phyloP scores from a whole-genome alignment of 305 asterid species.

The Fraxinus ornus region DNA sequence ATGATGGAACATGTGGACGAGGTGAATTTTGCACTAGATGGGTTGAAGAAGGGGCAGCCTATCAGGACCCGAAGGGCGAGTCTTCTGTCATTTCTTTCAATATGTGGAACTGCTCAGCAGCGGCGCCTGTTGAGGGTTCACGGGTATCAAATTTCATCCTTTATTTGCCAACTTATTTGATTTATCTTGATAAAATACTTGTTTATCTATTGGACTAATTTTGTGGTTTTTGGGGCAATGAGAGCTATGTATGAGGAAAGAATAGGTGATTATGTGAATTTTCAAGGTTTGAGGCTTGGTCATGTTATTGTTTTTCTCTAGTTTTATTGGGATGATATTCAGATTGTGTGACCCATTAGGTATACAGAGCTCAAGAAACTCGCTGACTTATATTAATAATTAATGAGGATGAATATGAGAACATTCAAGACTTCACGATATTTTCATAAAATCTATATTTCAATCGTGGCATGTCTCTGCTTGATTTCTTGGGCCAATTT shows the following conservation, averaged over 20 bases:
- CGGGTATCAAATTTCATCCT: conserved; percentile 49
- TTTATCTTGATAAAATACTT: conserved; percentile 1
- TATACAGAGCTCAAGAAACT: background rate
- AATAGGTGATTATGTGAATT: background rate
- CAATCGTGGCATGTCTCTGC: background rate
- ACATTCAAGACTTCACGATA: background rate
- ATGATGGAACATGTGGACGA: conserved; percentile 90
- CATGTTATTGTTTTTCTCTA: background rate
- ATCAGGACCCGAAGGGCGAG: conserved; percentile 68
- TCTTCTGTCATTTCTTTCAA: conserved; percentile 61
- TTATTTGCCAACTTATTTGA: background rate
- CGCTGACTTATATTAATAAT: background rate
- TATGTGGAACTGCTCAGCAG: conserved; percentile 63
- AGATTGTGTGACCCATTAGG: background rate
- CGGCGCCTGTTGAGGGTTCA: conserved; percentile 69
- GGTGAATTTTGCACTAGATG: conserved; percentile 85
- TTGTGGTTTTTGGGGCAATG: background rate
- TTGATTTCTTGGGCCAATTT: background rate
- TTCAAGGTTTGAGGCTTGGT: background rate
- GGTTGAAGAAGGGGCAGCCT: conserved; percentile 81
- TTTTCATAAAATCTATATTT: background rate
- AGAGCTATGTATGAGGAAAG: background rate
- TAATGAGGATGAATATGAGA: background rate
- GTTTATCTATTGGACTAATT: conserved; percentile 6
- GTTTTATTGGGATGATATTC: background rate